A percentile compares a stretch with the other conserved stretches of the same genome.
phyloP scores from a whole-genome alignment of 164 flowering plant genomes.

The Pachysandra terminalis region DNA sequence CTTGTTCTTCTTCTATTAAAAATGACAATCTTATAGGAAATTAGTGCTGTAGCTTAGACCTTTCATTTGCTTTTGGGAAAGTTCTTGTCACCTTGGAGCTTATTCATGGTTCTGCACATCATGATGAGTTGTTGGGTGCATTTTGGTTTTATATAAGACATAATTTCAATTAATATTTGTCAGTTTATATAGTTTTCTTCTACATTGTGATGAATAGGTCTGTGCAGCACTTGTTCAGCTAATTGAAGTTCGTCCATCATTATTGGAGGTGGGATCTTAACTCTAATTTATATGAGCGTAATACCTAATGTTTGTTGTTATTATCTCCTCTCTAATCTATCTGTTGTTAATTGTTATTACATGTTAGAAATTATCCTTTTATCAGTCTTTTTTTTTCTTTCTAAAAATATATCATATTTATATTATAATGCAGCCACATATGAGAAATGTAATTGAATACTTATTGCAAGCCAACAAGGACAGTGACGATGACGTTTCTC shows the following conservation, averaged over 20 bases:
- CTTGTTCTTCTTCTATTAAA: not conserved
- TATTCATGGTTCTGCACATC: not conserved
- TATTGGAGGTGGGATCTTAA: slow-evolving; percentile 66
- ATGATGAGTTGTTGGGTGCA: slow-evolving; percentile 4
- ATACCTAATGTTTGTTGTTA: not conserved
- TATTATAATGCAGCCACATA: slow-evolving; percentile 64
- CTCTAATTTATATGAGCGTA: not conserved
- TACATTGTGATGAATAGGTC: slow-evolving; percentile 47
- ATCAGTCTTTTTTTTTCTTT: not conserved
- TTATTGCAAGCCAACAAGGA: slow-evolving; percentile 95
- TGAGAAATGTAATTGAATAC: slow-evolving; percentile 83
- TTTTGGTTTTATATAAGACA: not conserved
- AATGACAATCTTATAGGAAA: too few species aligned
- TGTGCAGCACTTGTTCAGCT: slow-evolving; percentile 95
- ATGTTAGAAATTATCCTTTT: not conserved
- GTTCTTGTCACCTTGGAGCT: not conserved
- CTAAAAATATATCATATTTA: slow-evolving; percentile 1
- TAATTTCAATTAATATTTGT: not conserved
- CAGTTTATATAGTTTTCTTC: slow-evolving; percentile 4
- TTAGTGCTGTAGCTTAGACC: too few species aligned
- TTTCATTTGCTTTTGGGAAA: not conserved
- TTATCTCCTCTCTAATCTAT: not conserved
- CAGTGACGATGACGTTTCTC: slow-evolving; percentile 86
- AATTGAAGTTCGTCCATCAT: slow-evolving; percentile 78
- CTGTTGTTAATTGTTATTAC: not conserved